Conservation (phyloP, 1,139 yeast genomes). For the Lodderomyces jiufengensis region DNA sequence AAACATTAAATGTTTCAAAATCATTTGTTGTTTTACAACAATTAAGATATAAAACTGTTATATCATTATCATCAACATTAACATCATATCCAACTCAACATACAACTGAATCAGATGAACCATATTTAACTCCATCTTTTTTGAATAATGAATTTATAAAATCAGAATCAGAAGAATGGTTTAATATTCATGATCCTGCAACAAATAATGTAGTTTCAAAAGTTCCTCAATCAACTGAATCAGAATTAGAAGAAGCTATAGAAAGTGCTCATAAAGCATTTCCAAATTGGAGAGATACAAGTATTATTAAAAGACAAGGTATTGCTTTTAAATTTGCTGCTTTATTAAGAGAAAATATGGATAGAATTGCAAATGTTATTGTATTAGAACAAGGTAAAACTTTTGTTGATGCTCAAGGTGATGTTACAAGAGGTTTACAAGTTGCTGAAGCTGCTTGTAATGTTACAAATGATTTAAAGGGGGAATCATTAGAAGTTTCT, state of each 20-base stretch:
- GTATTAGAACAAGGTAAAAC: slow-evolving; percentile 83
- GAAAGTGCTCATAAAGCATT: slow-evolving; percentile 63
- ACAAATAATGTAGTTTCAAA: slow-evolving; percentile 63
- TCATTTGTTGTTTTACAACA: slow-evolving; percentile 7
- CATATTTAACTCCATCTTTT: slow-evolving; percentile 54
- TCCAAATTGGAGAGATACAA: slow-evolving; percentile 53
- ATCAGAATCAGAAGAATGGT: slow-evolving; percentile 59
- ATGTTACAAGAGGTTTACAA: slow-evolving; percentile 75
- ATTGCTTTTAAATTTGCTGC: slow-evolving; percentile 70
- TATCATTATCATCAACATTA: slow-evolving; percentile 32
- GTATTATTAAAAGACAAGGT: slow-evolving; percentile 69
- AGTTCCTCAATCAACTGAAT: slow-evolving; percentile 71
- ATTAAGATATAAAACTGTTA: slow-evolving; percentile 20
- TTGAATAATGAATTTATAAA: slow-evolving; percentile 57
- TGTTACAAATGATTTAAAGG: slow-evolving; percentile 63
- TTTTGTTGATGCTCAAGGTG: slow-evolving; percentile 74
- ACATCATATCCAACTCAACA: slow-evolving; percentile 47
- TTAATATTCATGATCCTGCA: slow-evolving; percentile 74
- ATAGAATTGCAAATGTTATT: slow-evolving; percentile 65
- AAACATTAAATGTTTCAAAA: background rate
- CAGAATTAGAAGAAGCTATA: slow-evolving; percentile 65
- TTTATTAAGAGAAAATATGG: slow-evolving; percentile 66
- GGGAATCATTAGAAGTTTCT: slow-evolving; percentile 65
- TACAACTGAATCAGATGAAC: slow-evolving; percentile 32
- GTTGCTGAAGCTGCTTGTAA: slow-evolving; percentile 71